A percentile compares a stretch with the other conserved stretches of the same genome.
Conservation (phyloP, 192 early-diverging fungal species). For the Glomus cerebriforme region DNA sequence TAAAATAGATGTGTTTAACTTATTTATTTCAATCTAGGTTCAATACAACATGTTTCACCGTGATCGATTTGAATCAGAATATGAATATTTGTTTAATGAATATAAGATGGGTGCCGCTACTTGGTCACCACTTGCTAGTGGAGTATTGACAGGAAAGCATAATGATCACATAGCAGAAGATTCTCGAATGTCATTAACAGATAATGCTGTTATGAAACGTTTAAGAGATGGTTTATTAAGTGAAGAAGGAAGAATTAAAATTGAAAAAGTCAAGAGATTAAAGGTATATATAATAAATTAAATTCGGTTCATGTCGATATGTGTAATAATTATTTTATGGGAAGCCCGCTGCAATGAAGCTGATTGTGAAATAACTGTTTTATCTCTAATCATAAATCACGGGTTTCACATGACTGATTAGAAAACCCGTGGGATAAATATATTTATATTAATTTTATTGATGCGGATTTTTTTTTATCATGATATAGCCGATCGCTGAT, state of each 20-base stretch:
- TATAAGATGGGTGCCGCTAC: slow-evolving; percentile 70
- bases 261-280: slow-evolving; percentile 62
- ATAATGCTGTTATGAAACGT: slow-evolving; percentile 59
- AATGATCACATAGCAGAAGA: slow-evolving; percentile 67
- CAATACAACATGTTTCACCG: slow-evolving; percentile 89
- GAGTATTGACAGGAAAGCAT: slow-evolving; percentile 73
- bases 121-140: slow-evolving; percentile 79
- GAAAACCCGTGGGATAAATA: too few species aligned
- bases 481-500: slow-evolving; percentile 58
- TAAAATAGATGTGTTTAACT: neutral
- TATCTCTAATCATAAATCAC: too few species aligned
- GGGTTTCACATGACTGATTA: too few species aligned
- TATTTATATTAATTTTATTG: too few species aligned
- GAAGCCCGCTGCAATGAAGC: too few species aligned
- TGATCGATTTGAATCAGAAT: slow-evolving; percentile 75
- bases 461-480: neutral
- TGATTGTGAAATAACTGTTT: too few species aligned
- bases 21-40: slow-evolving; percentile 62
- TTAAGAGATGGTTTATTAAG: slow-evolving; percentile 54
- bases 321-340: too few species aligned
- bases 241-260: slow-evolving; percentile 68
- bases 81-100: slow-evolving; percentile 68
- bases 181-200: slow-evolving; percentile 65
- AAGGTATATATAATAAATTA: slow-evolving; percentile 48
- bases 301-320: too few species aligned